Conservation (phyloP, 768 basidiomycete genomes). For the Mycena belliarum region DNA sequence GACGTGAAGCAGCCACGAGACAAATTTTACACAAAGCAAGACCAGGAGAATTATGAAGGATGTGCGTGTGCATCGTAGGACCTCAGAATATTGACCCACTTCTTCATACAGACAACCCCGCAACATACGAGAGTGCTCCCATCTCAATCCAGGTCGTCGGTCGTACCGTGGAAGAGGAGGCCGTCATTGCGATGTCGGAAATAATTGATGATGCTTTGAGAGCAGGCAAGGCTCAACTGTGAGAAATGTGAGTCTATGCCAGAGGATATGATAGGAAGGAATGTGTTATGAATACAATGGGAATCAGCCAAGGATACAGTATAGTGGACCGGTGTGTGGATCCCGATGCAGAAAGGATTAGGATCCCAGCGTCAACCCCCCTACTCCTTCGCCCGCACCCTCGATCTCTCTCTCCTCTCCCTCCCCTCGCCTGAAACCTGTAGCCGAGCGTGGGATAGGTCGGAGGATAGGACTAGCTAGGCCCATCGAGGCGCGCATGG, state of each 20-base stretch:
- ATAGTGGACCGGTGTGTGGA: constrained; percentile 1
- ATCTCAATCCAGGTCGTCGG: constrained; percentile 68
- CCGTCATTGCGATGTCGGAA: constrained; percentile 67
- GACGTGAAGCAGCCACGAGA: constrained; percentile 50
- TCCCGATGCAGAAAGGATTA: constrained; percentile 2
- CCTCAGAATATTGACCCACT: background rate
- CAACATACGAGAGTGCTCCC: constrained; percentile 47
- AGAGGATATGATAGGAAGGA: constrained; percentile 3
- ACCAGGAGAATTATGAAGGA: constrained; percentile 41
- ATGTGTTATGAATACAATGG: constrained; percentile 21
- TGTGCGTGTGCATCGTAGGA: constrained; percentile 1
- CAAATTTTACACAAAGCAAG: constrained; percentile 47
- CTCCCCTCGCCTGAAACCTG: constrained; percentile 46
- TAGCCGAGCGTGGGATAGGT: constrained; percentile 52
- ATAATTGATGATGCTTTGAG: constrained; percentile 60
- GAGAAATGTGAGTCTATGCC: background rate
- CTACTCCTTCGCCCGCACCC: constrained; percentile 78
- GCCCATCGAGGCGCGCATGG: constrained; percentile 68
- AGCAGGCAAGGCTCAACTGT: background rate
- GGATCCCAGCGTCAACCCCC: constrained; percentile 53
- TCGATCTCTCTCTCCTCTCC: constrained; percentile 73
- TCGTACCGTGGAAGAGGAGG: constrained; percentile 74
- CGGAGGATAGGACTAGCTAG: constrained; percentile 76
- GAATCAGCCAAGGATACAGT: constrained; percentile 5
- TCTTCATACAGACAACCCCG: constrained; percentile 7